phyloP scores from a whole-genome alignment of 306 rosid species.

The Rosa lucieae region DNA sequence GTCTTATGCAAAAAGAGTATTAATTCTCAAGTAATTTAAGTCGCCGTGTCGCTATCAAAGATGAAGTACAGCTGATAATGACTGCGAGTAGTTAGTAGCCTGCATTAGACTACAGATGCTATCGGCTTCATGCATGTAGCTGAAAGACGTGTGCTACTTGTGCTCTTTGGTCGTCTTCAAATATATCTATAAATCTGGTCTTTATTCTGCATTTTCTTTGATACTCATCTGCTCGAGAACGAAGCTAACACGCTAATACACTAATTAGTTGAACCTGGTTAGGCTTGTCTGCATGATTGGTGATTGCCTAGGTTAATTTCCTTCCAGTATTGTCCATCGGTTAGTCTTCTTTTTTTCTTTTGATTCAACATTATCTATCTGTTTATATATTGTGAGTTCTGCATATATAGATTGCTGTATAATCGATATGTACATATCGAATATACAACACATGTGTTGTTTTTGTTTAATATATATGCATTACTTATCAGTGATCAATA shows the following conservation, averaged over 20 bases:
- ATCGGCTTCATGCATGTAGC: no score
- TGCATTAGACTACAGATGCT: slow-evolving; percentile 4
- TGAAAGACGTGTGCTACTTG: slow-evolving; percentile 18
- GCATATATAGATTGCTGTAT: background rate
- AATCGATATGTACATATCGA: background rate
- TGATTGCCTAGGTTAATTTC: background rate
- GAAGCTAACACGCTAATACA: background rate
- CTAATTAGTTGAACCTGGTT: slow-evolving; percentile 14
- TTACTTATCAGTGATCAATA: background rate
- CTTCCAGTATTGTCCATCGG: slow-evolving; percentile 10
- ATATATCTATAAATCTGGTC: background rate
- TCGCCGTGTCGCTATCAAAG: background rate
- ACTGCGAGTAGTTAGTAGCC: slow-evolving; percentile 25
- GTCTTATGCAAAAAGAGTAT: background rate
- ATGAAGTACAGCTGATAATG: slow-evolving; percentile 29
- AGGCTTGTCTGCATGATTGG: slow-evolving; percentile 12
- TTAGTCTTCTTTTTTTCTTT: slow-evolving; percentile 5
- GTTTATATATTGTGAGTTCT: background rate
- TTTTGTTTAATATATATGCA: background rate
- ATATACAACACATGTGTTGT: background rate
- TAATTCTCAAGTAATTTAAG: background rate
- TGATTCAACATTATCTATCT: background rate
- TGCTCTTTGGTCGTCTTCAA: slow-evolving; percentile 10
- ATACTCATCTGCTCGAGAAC: slow-evolving; percentile 16
- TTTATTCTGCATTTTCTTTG: slow-evolving; percentile 5